A percentile compares a stretch with the other conserved stretches of the same genome.
Conservation (phyloP, 805 yeast genomes). For the Starmera caribaea region DNA sequence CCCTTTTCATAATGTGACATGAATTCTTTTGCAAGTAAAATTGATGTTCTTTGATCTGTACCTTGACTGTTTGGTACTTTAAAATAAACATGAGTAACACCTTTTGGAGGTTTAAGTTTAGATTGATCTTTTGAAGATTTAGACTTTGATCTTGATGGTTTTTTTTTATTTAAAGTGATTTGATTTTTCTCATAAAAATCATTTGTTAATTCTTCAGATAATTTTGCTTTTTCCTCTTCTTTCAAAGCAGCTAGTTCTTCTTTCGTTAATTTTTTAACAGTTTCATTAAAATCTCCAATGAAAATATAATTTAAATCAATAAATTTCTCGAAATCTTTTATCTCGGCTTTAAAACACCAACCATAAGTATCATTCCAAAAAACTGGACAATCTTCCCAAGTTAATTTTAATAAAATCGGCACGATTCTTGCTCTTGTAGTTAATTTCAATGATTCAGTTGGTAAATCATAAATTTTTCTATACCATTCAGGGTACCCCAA, state of each 20-base stretch:
- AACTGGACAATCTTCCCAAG: constrained; percentile 82
- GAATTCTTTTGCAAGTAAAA: constrained; percentile 70
- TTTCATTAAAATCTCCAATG: constrained; percentile 6
- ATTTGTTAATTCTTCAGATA: too few relatives aligned
- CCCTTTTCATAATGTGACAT: constrained; percentile 65
- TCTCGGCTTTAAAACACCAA: constrained; percentile 73
- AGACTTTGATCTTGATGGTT: too few relatives aligned
- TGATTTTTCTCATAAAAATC: too few relatives aligned
- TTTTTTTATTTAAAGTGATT: too few relatives aligned
- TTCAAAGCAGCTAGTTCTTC: neutral
- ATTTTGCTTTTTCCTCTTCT: too few relatives aligned
- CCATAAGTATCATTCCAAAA: constrained; percentile 74
- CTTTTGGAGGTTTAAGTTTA: constrained; percentile 16
- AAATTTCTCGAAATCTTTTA: constrained; percentile 20
- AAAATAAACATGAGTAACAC: constrained; percentile 28
- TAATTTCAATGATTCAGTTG: constrained; percentile 38
- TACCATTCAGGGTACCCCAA: constrained; percentile 97
- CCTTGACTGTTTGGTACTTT: constrained; percentile 90
- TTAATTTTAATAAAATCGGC: constrained; percentile 63
- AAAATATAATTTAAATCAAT: constrained; percentile 24
- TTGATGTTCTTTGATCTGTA: constrained; percentile 59
- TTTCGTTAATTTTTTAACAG: constrained; percentile 1
- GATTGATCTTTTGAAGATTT: constrained; percentile 8
- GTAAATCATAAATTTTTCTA: constrained; percentile 38
- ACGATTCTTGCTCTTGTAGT: constrained; percentile 68